phyloP scores from a whole-genome alignment of 192 early-diverging fungal genomes.

The Mortierella claussenii region DNA sequence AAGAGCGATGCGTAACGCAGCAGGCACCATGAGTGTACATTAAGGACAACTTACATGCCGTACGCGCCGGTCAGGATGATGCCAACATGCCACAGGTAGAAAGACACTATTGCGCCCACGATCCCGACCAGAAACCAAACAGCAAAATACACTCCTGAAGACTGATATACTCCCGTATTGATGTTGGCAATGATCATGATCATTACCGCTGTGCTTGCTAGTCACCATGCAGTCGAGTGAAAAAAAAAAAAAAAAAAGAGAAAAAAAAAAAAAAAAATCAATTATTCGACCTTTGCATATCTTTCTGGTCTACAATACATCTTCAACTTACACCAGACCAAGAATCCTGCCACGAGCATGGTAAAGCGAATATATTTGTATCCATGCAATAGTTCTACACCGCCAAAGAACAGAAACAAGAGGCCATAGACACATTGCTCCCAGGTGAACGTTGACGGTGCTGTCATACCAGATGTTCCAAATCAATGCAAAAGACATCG shows the following conservation, averaged over 20 bases:
- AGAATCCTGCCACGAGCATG: slow-evolving; percentile 51
- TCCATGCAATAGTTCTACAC: slow-evolving; percentile 48
- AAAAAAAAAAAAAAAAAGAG: not conserved
- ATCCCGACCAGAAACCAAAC: slow-evolving; percentile 48
- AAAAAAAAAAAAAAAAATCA: not conserved
- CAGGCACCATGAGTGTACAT: too few relatives aligned
- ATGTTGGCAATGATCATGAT: slow-evolving; percentile 47
- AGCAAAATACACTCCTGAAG: slow-evolving; percentile 43
- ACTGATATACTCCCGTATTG: slow-evolving; percentile 15
- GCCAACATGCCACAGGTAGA: slow-evolving; percentile 54
- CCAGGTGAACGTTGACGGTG: slow-evolving; percentile 47
- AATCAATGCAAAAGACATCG: not conserved
- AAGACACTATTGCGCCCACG: slow-evolving; percentile 36
- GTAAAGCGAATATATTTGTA: slow-evolving; percentile 59
- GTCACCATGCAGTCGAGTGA: not conserved
- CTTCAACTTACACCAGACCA: slow-evolving; percentile 50
- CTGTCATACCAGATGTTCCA: slow-evolving; percentile 3
- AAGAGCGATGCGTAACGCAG: too few relatives aligned
- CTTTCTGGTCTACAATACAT: not conserved
- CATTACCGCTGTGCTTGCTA: slow-evolving; percentile 56
- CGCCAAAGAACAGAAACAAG: slow-evolving; percentile 45
- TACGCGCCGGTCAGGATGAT: slow-evolving; percentile 53
- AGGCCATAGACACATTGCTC: slow-evolving; percentile 48
- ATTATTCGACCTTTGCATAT: not conserved
- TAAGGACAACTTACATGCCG: slow-evolving; percentile 31